Base-by-base conservation (phyloP, 1,284 basidiomycete species). In the Ustilago cynodontis region DNA sequence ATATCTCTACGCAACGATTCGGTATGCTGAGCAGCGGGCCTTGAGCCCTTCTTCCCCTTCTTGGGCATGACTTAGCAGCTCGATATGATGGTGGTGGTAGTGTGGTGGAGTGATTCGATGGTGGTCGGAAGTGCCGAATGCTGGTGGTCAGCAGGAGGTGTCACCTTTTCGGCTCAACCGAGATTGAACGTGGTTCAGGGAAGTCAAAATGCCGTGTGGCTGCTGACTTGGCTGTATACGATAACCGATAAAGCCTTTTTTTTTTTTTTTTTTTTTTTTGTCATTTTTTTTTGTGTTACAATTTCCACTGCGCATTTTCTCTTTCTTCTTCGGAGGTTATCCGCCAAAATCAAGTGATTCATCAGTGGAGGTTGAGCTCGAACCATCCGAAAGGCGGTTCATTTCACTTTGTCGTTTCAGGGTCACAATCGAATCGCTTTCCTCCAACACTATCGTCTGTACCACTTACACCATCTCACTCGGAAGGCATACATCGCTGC, bases 11-110 rank as follows among this genome's bases (percentile, higher is more conserved):
- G 58, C 43, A 69, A 51, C 13, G 66, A 65, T 9, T 74, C 76
- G 59, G 29, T 58, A 28, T 60, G 59, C 28, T 54, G 65, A 8
- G 47, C 24, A 4, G 57, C 35, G 14, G 71, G 47, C 39, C 71
- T 55, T 3, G 63, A 63, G 35, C 49, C 61, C 53, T 74, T 74
- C 56, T 71, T 78, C 54, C 57, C 68, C 57, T 73, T 77, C 57
- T 70, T 71, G 16, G 67, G 71, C 76, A 78, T 78, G 45, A 20
- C 52, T 22, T 26, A 31, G 20, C 3, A 9, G 14, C n/a, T 26
- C 6, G 33, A n/a, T 33, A n/a, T 22, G 18, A 35, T 53, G 26
- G 14, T 54, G 33, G 22, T 37, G 14, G 31, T 8, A 20, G 29
- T 11, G 37, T 41, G 35, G 35, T 35, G 29, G 24, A 31, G 35